A percentile compares a stretch with the other conserved stretches of the same genome.
Evolutionary conservation across 495 filamentous ascomycete species (phyloP).

Genomic region (Lasiosphaeria hispida): DNA sequence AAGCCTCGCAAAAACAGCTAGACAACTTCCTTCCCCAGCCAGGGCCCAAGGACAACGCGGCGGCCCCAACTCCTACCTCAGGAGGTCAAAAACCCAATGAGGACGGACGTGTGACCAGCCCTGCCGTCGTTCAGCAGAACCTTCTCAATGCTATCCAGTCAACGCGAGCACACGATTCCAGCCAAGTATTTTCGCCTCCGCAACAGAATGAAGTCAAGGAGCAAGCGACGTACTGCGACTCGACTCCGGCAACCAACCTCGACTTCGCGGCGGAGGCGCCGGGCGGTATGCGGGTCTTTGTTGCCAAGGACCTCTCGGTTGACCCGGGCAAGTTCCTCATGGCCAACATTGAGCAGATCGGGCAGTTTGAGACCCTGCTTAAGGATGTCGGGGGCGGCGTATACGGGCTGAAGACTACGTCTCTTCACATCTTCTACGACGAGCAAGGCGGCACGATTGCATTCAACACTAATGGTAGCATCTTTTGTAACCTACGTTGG

Average conservation of each 20-base stretch:
- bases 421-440: slow-evolving; percentile 86
- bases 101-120: slow-evolving; percentile 51
- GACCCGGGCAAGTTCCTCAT: slow-evolving; percentile 57
- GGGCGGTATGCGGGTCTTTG: slow-evolving; percentile 69
- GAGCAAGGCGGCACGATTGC: slow-evolving; percentile 77
- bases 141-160: slow-evolving; percentile 79
- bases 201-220: slow-evolving; percentile 74
- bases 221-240: slow-evolving; percentile 85
- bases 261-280: slow-evolving; percentile 67
- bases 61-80: background rate
- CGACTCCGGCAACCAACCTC: slow-evolving; percentile 76
- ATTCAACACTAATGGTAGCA: slow-evolving; percentile 80
- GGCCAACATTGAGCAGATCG: slow-evolving; percentile 60
- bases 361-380: slow-evolving; percentile 68
- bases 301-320: slow-evolving; percentile 53
- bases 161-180: slow-evolving; percentile 75
- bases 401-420: slow-evolving; percentile 60
- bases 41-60: background rate
- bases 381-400: slow-evolving; percentile 61
- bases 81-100: slow-evolving; percentile 18
- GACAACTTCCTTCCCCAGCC: slow-evolving; percentile 38
- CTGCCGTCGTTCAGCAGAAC: slow-evolving; percentile 56
- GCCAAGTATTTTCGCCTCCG: slow-evolving; percentile 65
- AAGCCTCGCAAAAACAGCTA: slow-evolving; percentile 39
- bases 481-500: slow-evolving; percentile 93